These are phyloP conservation scores for Ganoderma sp. DNA, from an alignment of 1,284 basidiomycete genomes.

Conservation along the genomic window DNA sequence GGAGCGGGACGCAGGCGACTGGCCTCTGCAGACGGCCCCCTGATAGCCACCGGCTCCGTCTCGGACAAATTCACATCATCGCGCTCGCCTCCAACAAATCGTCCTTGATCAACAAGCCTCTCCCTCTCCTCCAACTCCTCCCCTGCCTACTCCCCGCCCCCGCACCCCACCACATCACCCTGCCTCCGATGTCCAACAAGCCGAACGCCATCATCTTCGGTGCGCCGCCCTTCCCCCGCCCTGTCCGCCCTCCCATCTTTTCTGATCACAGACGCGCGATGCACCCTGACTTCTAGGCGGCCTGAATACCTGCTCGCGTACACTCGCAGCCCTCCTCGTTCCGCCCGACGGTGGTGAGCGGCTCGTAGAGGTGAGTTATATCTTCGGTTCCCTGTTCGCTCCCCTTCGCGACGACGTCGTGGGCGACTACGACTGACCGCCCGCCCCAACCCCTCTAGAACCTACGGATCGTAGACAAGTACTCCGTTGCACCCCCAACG, in stretches of 20 bases:
- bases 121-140: conserved; percentile 20
- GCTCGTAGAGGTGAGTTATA: conserved; percentile 70
- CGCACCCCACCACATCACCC: conserved; percentile 16
- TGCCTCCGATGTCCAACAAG: conserved; percentile 50
- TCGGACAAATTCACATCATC: conserved; percentile 30
- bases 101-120: conserved; percentile 29
- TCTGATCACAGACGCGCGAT: conserved; percentile 27
- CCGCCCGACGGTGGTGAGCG: conserved; percentile 63
- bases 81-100: conserved; percentile 23
- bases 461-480: conserved; percentile 85
- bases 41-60: conserved; percentile 21
- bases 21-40: conserved; percentile 20
- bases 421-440: conserved; percentile 1
- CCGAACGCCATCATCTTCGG: conserved; percentile 84
- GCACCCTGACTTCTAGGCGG: conserved; percentile 56
- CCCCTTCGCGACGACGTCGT: background rate
- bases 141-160: conserved; percentile 19
- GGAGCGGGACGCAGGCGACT: background rate
- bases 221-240: conserved; percentile 43
- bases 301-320: conserved; percentile 75
- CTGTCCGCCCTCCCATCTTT: conserved; percentile 14
- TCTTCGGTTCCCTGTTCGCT: conserved; percentile 3
- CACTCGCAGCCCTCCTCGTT: conserved; percentile 67
- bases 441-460: conserved; percentile 49
- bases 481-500: conserved; percentile 83